These are phyloP conservation scores for Trichocladium uniseriatum DNA, from an alignment of 495 filamentous ascomycete species.

Conservation along the genomic window DNA sequence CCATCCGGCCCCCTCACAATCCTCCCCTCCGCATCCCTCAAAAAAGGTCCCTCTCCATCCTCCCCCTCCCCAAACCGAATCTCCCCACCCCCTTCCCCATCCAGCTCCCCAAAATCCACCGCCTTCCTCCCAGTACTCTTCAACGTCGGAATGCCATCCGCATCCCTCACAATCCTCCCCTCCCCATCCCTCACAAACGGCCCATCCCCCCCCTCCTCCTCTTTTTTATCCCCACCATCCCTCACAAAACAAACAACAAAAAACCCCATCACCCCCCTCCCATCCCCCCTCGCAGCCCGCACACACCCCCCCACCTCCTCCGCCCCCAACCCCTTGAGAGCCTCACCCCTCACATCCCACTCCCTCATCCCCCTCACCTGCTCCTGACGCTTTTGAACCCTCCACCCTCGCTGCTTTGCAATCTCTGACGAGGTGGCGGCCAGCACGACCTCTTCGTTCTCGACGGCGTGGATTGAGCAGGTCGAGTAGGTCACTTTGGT, in stretches of 20 bases:
- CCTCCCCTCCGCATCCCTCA: slow-evolving; percentile 20
- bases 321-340: slow-evolving; percentile 41
- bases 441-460: slow-evolving; percentile 81
- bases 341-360: slow-evolving; percentile 62
- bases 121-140: slow-evolving; percentile 24
- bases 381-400: slow-evolving; percentile 55
- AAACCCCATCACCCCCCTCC: slow-evolving; percentile 53
- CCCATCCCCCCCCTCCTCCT: slow-evolving; percentile 13
- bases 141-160: slow-evolving; percentile 30
- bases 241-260: slow-evolving; percentile 41
- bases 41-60: slow-evolving; percentile 23
- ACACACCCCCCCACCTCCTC: slow-evolving; percentile 46
- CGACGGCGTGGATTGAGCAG: slow-evolving; percentile 74
- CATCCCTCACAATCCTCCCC: slow-evolving; percentile 31
- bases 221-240: slow-evolving; percentile 17
- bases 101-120: slow-evolving; percentile 15
- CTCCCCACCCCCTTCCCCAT: slow-evolving; percentile 23
- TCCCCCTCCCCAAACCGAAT: slow-evolving; percentile 10
- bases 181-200: slow-evolving; percentile 33
- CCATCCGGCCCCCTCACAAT: slow-evolving; percentile 29
- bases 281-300: slow-evolving; percentile 68
- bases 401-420: slow-evolving; percentile 65
- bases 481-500: slow-evolving; percentile 79
- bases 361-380: slow-evolving; percentile 60
- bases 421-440: slow-evolving; percentile 55